A percentile compares a stretch with the other conserved stretches of the same genome.
phyloP scores from a whole-genome alignment of 2,329 filamentous ascomycete genomes.

The Talaromyces sp. region DNA sequence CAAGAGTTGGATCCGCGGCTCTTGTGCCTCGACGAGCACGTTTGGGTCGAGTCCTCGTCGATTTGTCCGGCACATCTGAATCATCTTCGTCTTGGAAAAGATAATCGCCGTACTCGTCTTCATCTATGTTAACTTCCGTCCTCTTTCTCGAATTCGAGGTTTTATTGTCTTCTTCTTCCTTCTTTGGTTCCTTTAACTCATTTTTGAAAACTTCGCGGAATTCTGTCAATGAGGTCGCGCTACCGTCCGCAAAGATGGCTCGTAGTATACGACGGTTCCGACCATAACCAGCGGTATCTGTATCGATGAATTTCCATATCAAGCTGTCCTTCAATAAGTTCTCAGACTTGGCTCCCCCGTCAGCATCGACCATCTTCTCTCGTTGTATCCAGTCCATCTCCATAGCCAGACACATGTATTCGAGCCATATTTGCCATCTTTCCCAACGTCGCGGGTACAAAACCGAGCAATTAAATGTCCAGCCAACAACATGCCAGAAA shows the following conservation, averaged over 20 bases:
- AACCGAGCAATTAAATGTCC: slow-evolving; percentile 87
- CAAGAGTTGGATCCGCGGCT: background rate
- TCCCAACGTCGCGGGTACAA: slow-evolving; percentile 69
- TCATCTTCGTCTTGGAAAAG: slow-evolving; percentile 34
- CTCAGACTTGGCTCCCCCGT: slow-evolving; percentile 8
- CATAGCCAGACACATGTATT: slow-evolving; percentile 55
- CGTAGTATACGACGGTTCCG: slow-evolving; percentile 40
- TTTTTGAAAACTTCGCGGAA: slow-evolving; percentile 43
- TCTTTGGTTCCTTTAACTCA: slow-evolving; percentile 36
- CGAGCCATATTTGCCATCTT: slow-evolving; percentile 75
- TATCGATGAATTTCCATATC: slow-evolving; percentile 40
- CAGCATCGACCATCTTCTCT: slow-evolving; percentile 18
- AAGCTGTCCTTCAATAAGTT: slow-evolving; percentile 34
- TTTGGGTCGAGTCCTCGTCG: slow-evolving; percentile 24
- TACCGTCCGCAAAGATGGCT: slow-evolving; percentile 45
- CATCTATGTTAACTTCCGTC: slow-evolving; percentile 41
- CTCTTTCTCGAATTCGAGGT: slow-evolving; percentile 27
- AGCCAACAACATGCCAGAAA: slow-evolving; percentile 84
- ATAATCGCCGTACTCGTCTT: slow-evolving; percentile 45
- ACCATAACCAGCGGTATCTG: slow-evolving; percentile 26
- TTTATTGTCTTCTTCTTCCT: slow-evolving; percentile 28
- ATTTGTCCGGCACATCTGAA: slow-evolving; percentile 23
- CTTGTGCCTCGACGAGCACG: slow-evolving; percentile 29
- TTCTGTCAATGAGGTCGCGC: slow-evolving; percentile 31
- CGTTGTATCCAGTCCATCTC: slow-evolving; percentile 42